These are phyloP conservation scores for Paramecium sexaurelia DNA, from an alignment of 73 alveolate genomes.

Conservation along the genomic window DNA sequence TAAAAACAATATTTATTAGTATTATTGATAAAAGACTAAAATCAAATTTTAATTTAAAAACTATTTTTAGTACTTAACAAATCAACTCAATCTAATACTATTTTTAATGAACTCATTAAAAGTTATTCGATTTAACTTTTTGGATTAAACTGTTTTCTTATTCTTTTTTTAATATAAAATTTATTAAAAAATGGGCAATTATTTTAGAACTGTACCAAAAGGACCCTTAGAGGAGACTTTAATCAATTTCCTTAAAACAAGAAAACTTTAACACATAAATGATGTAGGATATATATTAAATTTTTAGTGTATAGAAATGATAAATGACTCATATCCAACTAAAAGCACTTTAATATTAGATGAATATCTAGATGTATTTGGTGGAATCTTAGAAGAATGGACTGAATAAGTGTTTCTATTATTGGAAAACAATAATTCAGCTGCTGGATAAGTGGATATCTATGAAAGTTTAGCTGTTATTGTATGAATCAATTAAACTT, in stretches of 20 bases:
- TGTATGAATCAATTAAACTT: not conserved
- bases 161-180: not conserved
- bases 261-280: conserved; percentile 35
- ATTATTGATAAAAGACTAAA: not conserved
- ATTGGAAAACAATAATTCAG: conserved; percentile 53
- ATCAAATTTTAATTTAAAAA: not conserved
- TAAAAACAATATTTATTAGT: not conserved
- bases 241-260: conserved; percentile 10
- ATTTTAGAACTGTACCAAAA: conserved; percentile 40
- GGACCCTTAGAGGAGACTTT: conserved; percentile 41
- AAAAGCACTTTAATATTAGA: conserved; percentile 31
- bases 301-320: conserved; percentile 24
- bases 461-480: conserved; percentile 68
- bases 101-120: no score
- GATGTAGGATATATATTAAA: not conserved
- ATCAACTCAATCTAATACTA: no score
- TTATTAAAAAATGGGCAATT: conserved; percentile 41
- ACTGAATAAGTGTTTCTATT: conserved; percentile 54
- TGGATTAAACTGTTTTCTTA: not conserved
- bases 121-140: no score
- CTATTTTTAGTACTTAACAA: not conserved
- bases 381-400: conserved; percentile 49
- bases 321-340: conserved; percentile 60
- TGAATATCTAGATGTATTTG: conserved; percentile 65
- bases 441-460: conserved; percentile 64